Conservation (phyloP, 1,139 yeast species). For the Saccharomycopsis hybrid region DNA sequence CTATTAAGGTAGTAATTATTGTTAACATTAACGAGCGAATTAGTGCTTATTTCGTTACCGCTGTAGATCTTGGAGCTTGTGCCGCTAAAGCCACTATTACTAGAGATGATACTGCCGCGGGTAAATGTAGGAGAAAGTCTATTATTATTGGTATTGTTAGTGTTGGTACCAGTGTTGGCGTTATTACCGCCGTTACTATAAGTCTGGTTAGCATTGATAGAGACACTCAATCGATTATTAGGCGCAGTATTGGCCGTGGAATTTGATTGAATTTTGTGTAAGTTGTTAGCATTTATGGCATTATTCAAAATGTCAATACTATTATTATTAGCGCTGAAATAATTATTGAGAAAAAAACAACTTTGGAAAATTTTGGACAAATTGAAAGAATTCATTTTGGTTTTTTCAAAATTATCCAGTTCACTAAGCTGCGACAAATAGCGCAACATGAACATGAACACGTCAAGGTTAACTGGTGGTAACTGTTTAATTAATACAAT, state of each 20-base stretch:
- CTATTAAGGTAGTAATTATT: constrained; percentile 1
- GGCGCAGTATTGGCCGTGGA: constrained; percentile 1
- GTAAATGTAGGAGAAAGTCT: constrained; percentile 14
- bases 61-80: constrained; percentile 5
- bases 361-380: constrained; percentile 20
- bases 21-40: constrained; percentile 1
- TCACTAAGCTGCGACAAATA: constrained; percentile 12
- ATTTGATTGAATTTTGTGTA: constrained; percentile 2
- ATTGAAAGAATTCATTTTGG: constrained; percentile 21
- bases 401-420: constrained; percentile 15
- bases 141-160: not conserved
- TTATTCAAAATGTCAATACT: constrained; percentile 8
- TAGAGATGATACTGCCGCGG: constrained; percentile 16
- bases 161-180: not conserved
- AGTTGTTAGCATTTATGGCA: not conserved
- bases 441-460: constrained; percentile 12
- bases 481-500: constrained; percentile 1
- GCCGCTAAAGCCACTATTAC: constrained; percentile 5
- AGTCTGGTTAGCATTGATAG: constrained; percentile 9
- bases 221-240: constrained; percentile 9
- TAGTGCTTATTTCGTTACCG: constrained; percentile 3
- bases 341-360: constrained; percentile 15
- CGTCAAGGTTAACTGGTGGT: constrained; percentile 9
- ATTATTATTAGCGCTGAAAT: not conserved
- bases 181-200: not conserved